These are phyloP conservation scores for Pythium angustatum DNA, from an alignment of 352 stramenopile genomes.

Conservation along the genomic window DNA sequence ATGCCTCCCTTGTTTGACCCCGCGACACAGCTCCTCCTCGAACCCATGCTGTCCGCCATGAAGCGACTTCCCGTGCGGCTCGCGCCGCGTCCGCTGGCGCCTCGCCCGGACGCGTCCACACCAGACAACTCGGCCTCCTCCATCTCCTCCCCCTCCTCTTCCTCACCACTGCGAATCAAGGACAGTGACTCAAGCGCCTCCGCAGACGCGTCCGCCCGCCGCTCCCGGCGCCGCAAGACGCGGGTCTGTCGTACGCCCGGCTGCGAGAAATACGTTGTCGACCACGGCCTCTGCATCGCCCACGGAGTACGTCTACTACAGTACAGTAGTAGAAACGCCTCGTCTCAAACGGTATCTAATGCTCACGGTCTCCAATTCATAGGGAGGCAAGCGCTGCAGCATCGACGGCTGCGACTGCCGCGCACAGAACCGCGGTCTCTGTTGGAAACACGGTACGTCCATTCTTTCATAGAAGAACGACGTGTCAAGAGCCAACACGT, in stretches of 20 bases:
- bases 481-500: too few relatives aligned
- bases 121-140: background rate
- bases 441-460: conserved; percentile 44
- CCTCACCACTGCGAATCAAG: background rate
- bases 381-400: conserved; percentile 53
- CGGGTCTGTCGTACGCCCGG: conserved; percentile 46
- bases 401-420: conserved; percentile 54
- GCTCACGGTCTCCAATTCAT: background rate
- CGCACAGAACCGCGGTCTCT: conserved; percentile 56
- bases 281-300: conserved; percentile 42
- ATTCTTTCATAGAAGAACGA: background rate
- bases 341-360: too few relatives aligned
- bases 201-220: background rate
- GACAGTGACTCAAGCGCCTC: conserved; percentile 11
- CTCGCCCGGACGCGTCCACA: background rate
- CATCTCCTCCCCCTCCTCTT: background rate
- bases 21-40: background rate
- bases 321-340: too few relatives aligned
- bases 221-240: conserved; percentile 38
- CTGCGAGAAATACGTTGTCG: conserved; percentile 62
- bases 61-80: conserved; percentile 10
- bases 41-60: background rate
- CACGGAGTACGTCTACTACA: conserved; percentile 30
- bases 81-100: conserved; percentile 10
- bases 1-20: background rate